phyloP scores from a whole-genome alignment of 139 green algal genomes.

The Marvania coccoides region DNA sequence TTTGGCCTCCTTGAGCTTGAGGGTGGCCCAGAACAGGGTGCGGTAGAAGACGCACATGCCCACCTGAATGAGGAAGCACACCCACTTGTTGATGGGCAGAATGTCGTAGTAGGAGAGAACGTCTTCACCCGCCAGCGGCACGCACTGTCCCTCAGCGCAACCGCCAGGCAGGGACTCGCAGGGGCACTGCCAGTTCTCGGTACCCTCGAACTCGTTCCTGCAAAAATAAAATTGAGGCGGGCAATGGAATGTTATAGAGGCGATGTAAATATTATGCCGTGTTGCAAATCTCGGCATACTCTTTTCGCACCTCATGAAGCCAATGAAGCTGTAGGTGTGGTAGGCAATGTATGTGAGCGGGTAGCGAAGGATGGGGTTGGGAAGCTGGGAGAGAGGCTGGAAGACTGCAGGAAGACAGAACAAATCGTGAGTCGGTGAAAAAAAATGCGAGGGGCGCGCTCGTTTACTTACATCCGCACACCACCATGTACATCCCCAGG shows the following conservation, averaged over 20 bases:
- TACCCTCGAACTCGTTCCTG: slow-evolving; percentile 30
- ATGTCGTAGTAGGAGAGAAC: slow-evolving; percentile 32
- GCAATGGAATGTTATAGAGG: too few relatives aligned
- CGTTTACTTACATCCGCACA: slow-evolving; percentile 9
- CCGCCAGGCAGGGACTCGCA: neutral
- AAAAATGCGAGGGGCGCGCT: too few relatives aligned
- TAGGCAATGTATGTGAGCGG: slow-evolving; percentile 56
- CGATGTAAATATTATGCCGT: too few relatives aligned
- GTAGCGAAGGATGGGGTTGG: slow-evolving; percentile 54
- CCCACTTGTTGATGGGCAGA: slow-evolving; percentile 36
- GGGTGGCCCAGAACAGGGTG: slow-evolving; percentile 32
- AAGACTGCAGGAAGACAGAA: slow-evolving; percentile 58
- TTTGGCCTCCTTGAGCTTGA: slow-evolving; percentile 35
- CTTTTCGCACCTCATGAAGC: slow-evolving; percentile 63
- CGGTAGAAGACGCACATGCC: slow-evolving; percentile 45
- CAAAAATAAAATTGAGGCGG: too few relatives aligned
- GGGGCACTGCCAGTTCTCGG: slow-evolving; percentile 38
- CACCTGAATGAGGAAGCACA: slow-evolving; percentile 28
- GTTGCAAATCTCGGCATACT: too few relatives aligned
- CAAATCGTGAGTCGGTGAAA: neutral
- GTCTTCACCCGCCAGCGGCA: slow-evolving; percentile 24
- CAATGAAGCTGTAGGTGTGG: slow-evolving; percentile 55
- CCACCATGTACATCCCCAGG: slow-evolving; percentile 62
- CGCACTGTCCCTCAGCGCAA: slow-evolving; percentile 12
- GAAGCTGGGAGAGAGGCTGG: slow-evolving; percentile 42